phyloP scores from a whole-genome alignment of 2,329 filamentous ascomycete species.

The Chaetomium sp. region DNA sequence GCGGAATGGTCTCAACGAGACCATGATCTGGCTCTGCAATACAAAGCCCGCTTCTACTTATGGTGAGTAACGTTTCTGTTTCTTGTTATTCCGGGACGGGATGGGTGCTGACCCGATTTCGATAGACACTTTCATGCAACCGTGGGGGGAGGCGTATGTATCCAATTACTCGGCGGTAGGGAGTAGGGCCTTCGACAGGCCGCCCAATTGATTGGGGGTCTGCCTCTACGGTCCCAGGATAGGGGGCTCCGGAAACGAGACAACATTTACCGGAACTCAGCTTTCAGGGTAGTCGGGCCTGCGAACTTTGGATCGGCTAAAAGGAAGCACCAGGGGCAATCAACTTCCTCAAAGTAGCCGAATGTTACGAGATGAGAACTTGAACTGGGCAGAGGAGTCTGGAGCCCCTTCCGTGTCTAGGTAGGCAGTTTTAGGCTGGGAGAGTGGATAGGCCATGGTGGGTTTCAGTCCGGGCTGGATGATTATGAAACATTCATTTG shows the following conservation, averaged over 20 bases:
- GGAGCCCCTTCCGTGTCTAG: too few species aligned
- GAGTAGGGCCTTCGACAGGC: not conserved
- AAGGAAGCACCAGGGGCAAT: not conserved
- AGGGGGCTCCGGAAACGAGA: not conserved
- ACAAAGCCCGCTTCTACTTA: conserved; percentile 46
- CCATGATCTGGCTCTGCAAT: conserved; percentile 45
- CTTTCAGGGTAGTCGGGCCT: not conserved
- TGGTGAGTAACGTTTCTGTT: conserved; percentile 30
- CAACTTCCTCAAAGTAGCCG: not conserved
- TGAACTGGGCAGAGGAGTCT: too few species aligned
- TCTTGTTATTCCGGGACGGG: not conserved
- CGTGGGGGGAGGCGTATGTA: conserved; percentile 26
- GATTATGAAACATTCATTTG: too few species aligned
- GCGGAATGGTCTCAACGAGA: conserved; percentile 41
- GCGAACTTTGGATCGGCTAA: not conserved
- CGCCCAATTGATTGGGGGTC: not conserved
- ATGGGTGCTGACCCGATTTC: not conserved
- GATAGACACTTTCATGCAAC: conserved; percentile 27
- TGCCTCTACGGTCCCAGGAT: not conserved
- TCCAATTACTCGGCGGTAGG: conserved; percentile 11
- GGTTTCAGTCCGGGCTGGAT: too few species aligned
- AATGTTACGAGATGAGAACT: too few species aligned
- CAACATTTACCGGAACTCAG: too few species aligned
- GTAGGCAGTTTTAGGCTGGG: too few species aligned
- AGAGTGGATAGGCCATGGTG: too few species aligned